phyloP scores from a whole-genome alignment of 495 filamentous ascomycete genomes.

The Cetradonia linearis region DNA sequence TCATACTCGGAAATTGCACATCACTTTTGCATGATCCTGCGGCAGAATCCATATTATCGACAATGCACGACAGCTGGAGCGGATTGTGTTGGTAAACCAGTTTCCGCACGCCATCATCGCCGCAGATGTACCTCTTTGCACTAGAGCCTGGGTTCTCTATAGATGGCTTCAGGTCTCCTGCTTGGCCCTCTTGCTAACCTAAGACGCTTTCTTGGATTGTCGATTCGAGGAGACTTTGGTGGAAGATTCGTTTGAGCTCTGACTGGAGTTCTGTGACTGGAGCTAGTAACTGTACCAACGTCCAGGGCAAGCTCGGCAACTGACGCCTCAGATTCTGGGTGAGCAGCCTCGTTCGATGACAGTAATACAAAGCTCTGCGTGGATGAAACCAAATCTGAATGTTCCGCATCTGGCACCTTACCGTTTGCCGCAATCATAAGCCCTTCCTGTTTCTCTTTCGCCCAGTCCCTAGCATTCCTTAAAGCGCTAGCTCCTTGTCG shows the following conservation, averaged over 20 bases:
- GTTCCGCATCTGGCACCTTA: too few species aligned
- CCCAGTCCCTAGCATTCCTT: conserved; percentile 26
- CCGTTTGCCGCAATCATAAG: too few species aligned
- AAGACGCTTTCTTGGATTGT: background rate
- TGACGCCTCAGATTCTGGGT: conserved; percentile 8
- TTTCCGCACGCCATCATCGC: conserved; percentile 1
- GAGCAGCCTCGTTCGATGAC: background rate
- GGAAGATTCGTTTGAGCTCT: background rate
- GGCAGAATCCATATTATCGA: background rate
- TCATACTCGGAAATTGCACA: background rate
- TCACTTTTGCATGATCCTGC: background rate
- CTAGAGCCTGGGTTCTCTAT: conserved; percentile 3
- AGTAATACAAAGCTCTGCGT: conserved; percentile 1
- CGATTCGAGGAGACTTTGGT: background rate
- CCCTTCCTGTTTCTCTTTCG: conserved; percentile 20
- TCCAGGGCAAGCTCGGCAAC: conserved; percentile 10
- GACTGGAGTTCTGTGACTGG: background rate
- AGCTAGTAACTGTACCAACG: conserved; percentile 3
- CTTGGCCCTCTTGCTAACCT: background rate
- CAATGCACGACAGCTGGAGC: conserved; percentile 4
- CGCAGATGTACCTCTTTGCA: background rate
- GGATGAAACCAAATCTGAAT: background rate
- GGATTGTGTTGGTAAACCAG: conserved; percentile 4
- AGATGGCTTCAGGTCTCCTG: conserved; percentile 5
- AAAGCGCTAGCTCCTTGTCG: conserved; percentile 24